A percentile compares a stretch with the other conserved stretches of the same genome.
phyloP scores from a whole-genome alignment of 306 rosid species.

The Fragaria iinumae region DNA sequence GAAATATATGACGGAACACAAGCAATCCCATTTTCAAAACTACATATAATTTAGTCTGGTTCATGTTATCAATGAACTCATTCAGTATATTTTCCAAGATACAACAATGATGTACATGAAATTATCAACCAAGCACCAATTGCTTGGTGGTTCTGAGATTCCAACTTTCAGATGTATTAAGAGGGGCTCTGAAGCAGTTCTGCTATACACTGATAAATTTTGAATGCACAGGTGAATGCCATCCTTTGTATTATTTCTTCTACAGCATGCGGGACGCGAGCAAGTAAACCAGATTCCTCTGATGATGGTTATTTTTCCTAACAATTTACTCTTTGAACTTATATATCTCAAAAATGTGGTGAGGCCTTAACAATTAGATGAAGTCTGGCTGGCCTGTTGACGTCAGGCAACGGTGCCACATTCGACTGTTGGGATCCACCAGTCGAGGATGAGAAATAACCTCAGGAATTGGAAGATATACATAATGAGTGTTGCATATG shows the following conservation, averaged over 20 bases:
- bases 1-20: background rate
- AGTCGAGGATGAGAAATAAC: slow-evolving; percentile 80
- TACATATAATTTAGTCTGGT: background rate
- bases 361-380: slow-evolving; percentile 28
- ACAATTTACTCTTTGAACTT: slow-evolving; percentile 31
- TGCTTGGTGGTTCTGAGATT: slow-evolving; percentile 25
- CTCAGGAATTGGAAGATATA: slow-evolving; percentile 90
- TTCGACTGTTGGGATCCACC: slow-evolving; percentile 90
- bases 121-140: slow-evolving; percentile 31
- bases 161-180: slow-evolving; percentile 22
- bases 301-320: slow-evolving; percentile 31
- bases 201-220: slow-evolving; percentile 43
- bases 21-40: background rate
- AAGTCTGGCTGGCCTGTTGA: slow-evolving; percentile 99
- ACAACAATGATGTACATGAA: slow-evolving; percentile 39
- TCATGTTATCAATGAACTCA: background rate
- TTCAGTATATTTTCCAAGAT: slow-evolving; percentile 7
- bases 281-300: slow-evolving; percentile 27
- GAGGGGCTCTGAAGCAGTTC: slow-evolving; percentile 29
- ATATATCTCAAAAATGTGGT: slow-evolving; percentile 29
- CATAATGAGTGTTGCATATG: slow-evolving; percentile 93
- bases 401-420: slow-evolving; percentile 99
- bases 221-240: slow-evolving; percentile 27
- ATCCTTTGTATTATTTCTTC: slow-evolving; percentile 55
- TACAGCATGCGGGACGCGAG: slow-evolving; percentile 3